A percentile compares a stretch with the other conserved stretches of the same genome.
Evolutionary conservation across 192 early-diverging fungal species (phyloP).

Genomic region (Linnemannia hyalina): DNA sequence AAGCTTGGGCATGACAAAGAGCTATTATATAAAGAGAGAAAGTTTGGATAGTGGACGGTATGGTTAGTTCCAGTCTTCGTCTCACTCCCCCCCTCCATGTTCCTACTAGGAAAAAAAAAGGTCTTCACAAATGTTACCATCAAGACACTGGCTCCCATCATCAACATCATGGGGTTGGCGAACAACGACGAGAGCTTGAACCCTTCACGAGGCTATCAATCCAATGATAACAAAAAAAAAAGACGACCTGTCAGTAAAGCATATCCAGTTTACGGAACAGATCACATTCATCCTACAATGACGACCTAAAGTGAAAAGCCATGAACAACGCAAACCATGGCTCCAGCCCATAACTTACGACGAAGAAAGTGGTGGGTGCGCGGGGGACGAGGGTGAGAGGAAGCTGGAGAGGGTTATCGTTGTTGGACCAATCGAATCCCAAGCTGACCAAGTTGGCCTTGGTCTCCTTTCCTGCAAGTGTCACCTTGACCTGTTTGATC

Average conservation of each 20-base stretch:
- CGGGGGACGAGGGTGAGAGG: constrained; percentile 62
- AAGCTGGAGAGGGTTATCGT: constrained; percentile 56
- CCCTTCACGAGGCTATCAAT: constrained; percentile 61
- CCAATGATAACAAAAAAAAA: neutral
- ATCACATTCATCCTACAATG: too few species aligned
- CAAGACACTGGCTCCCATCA: constrained; percentile 68
- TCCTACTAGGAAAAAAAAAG: too few species aligned
- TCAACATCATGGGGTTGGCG: constrained; percentile 71
- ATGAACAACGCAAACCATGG: neutral
- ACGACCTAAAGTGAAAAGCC: too few species aligned
- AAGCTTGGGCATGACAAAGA: constrained; percentile 70
- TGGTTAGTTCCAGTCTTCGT: neutral
- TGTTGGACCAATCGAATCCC: constrained; percentile 64
- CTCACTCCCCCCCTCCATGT: neutral
- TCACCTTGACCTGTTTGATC: constrained; percentile 60
- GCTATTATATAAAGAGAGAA: neutral
- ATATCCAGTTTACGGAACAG: too few species aligned
- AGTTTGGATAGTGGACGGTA: neutral
- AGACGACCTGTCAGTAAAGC: too few species aligned
- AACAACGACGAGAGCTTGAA: constrained; percentile 67
- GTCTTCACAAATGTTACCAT: constrained; percentile 36
- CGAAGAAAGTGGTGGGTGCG: constrained; percentile 60
- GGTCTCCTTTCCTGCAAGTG: constrained; percentile 54
- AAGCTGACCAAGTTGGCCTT: constrained; percentile 52
- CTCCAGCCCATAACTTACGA: constrained; percentile 45